Percentiles rank a stretch among this genome's conserved stretches.
phyloP scores from a whole-genome alignment of 75 land plant genomes.

The Pinus tabuliformis region DNA sequence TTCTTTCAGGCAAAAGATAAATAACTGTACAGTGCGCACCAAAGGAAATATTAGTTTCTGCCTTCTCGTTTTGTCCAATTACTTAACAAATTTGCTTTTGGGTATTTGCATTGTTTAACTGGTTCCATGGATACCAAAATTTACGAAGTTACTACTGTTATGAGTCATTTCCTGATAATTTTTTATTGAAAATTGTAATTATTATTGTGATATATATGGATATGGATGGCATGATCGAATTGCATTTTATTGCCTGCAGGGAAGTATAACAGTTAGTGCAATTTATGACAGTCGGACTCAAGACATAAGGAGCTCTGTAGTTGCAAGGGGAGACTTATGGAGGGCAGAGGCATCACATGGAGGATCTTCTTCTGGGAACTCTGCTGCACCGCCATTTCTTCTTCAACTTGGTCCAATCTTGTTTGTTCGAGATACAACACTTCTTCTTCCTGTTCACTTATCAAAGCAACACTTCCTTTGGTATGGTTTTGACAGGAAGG shows the following conservation, averaged over 20 bases:
- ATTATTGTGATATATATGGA: background rate
- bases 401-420: conserved; percentile 89
- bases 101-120: background rate
- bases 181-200: background rate
- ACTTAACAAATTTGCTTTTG: too few relatives aligned
- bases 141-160: background rate
- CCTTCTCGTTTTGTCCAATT: too few relatives aligned
- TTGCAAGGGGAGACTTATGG: conserved; percentile 94
- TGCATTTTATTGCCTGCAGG: conserved; percentile 33
- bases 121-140: background rate
- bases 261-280: conserved; percentile 65
- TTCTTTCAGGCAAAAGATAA: background rate
- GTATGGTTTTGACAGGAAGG: conserved; percentile 99
- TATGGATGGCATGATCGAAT: background rate
- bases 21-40: background rate
- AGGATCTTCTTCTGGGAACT: conserved; percentile 56
- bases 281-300: conserved; percentile 84
- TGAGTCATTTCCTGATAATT: background rate
- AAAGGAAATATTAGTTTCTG: background rate
- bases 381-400: conserved; percentile 69
- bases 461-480: conserved; percentile 96
- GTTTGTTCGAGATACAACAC: conserved; percentile 89
- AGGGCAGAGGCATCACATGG: conserved; percentile 93
- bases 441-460: conserved; percentile 90
- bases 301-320: conserved; percentile 74